Evolutionary conservation across 2,329 filamentous ascomycete genomes (phyloP).

Genomic region (Aspergillus chevalieri): DNA sequence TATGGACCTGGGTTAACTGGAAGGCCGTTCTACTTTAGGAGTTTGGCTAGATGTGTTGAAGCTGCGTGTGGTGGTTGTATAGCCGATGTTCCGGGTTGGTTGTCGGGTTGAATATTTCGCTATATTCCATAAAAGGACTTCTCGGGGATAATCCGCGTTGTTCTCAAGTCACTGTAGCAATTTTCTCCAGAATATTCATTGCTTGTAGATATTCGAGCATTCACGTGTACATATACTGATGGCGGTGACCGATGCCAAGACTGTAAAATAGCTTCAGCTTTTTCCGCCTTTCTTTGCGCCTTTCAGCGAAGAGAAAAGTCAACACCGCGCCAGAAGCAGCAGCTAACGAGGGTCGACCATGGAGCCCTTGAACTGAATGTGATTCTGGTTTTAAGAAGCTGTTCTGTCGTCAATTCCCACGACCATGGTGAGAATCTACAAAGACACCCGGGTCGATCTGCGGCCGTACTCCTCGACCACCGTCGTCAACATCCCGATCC

Average conservation of each 20-base stretch:
- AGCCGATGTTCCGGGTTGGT: not conserved
- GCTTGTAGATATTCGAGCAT: too few relatives aligned
- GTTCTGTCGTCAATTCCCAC: constrained; percentile 12
- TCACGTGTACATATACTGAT: too few relatives aligned
- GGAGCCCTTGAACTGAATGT: constrained; percentile 25
- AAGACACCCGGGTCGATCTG: constrained; percentile 79
- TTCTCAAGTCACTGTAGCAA: too few relatives aligned
- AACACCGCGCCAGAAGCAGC: constrained; percentile 6
- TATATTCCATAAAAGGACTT: too few relatives aligned
- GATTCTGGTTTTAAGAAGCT: constrained; percentile 9
- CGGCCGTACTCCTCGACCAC: constrained; percentile 65
- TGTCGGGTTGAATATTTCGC: not conserved
- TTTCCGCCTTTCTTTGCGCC: constrained; percentile 23
- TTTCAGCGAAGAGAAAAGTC: constrained; percentile 2
- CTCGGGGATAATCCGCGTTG: too few relatives aligned
- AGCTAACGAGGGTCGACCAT: constrained; percentile 15
- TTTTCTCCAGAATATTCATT: too few relatives aligned
- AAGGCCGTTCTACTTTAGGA: constrained; percentile 20
- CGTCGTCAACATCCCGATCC: constrained; percentile 64
- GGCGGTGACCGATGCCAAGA: constrained; percentile 24
- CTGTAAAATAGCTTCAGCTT: constrained; percentile 21
- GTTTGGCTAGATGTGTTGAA: constrained; percentile 18
- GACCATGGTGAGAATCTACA: constrained; percentile 68
- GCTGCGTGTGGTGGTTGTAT: constrained; percentile 12
- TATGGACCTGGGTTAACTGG: constrained; percentile 27